Conservation (phyloP, 257 asterid species). For the Solanum ossicruentum region DNA sequence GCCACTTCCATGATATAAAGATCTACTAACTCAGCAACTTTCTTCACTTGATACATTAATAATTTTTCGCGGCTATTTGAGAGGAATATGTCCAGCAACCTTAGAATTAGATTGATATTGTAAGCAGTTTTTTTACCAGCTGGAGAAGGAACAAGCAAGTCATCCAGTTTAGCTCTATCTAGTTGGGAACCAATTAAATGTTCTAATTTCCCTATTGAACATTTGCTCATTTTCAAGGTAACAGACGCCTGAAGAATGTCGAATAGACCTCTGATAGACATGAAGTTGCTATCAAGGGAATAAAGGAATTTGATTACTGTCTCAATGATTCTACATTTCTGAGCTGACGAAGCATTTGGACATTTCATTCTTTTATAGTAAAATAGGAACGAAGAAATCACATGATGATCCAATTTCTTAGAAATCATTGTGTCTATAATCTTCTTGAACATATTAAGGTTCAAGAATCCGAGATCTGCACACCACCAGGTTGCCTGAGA, state of each 20-base stretch:
- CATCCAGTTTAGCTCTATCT: constrained; percentile 52
- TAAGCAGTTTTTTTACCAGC: constrained; percentile 17
- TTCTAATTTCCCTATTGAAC: constrained; percentile 21
- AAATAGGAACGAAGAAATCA: constrained; percentile 30
- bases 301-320: constrained; percentile 14
- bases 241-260: constrained; percentile 20
- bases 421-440: constrained; percentile 21
- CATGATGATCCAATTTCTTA: constrained; percentile 14
- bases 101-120: constrained; percentile 29
- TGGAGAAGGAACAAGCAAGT: constrained; percentile 32
- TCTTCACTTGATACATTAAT: constrained; percentile 16
- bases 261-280: constrained; percentile 29
- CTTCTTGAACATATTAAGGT: constrained; percentile 17
- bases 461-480: constrained; percentile 31
- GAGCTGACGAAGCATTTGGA: background rate
- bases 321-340: constrained; percentile 17
- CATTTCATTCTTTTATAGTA: constrained; percentile 24
- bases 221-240: constrained; percentile 8
- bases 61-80: background rate
- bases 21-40: constrained; percentile 40
- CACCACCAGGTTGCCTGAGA: constrained; percentile 24
- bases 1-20: constrained; percentile 46
- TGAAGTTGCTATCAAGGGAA: constrained; percentile 14
- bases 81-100: constrained; percentile 25
- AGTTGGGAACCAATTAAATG: constrained; percentile 30